Conservation (phyloP, 2,329 filamentous ascomycete genomes). For the Arthrobotrys sphaeroides region DNA sequence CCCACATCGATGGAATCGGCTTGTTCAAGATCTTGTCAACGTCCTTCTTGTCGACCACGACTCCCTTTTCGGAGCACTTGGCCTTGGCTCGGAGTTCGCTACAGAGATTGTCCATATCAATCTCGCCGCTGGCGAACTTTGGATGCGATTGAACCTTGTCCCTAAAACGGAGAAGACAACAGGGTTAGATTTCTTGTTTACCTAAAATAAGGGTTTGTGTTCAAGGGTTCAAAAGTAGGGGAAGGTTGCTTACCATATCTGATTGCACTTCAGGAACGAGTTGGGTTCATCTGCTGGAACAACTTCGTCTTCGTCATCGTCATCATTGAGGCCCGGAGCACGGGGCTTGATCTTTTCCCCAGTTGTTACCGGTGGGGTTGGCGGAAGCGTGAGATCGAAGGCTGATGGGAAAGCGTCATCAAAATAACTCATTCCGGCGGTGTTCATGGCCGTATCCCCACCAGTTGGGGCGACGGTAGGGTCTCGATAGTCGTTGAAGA, state of each 20-base stretch:
- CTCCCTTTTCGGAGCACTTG: slow-evolving; percentile 88
- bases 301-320: slow-evolving; percentile 74
- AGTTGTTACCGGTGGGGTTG: slow-evolving; percentile 71
- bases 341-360: slow-evolving; percentile 56
- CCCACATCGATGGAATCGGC: slow-evolving; percentile 53
- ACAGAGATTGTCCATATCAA: slow-evolving; percentile 92
- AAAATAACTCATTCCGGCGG: slow-evolving; percentile 75
- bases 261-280: slow-evolving; percentile 81
- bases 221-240: background rate
- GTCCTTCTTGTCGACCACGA: slow-evolving; percentile 87
- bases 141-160: slow-evolving; percentile 68
- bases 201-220: slow-evolving; percentile 37
- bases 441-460: slow-evolving; percentile 71
- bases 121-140: slow-evolving; percentile 86
- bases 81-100: slow-evolving; percentile 94
- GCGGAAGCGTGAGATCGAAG: slow-evolving; percentile 81
- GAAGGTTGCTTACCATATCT: slow-evolving; percentile 79
- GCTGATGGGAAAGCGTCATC: slow-evolving; percentile 76
- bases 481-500: slow-evolving; percentile 93
- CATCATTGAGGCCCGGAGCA: slow-evolving; percentile 62
- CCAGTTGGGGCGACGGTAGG: slow-evolving; percentile 71
- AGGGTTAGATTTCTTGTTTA: slow-evolving; percentile 48
- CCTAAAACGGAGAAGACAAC: slow-evolving; percentile 66
- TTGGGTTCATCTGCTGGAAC: slow-evolving; percentile 70
- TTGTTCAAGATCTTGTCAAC: slow-evolving; percentile 69